Percentiles rank a stretch among this genome's conserved stretches.
Evolutionary conservation across 2,329 filamentous ascomycete species (phyloP).

Genomic region (Karstenula rhodostoma): DNA sequence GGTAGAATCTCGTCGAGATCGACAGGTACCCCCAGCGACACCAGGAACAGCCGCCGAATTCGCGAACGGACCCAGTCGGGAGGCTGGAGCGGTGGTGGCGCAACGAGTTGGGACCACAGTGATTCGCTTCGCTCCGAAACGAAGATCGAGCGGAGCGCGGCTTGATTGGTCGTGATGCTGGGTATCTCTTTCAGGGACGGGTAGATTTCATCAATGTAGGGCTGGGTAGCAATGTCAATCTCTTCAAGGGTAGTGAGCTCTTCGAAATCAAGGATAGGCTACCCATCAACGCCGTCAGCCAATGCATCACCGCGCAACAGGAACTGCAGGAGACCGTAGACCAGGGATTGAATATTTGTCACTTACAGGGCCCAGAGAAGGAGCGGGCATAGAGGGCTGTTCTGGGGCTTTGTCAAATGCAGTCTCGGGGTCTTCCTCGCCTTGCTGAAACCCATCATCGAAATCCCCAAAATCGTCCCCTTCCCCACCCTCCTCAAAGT

Average conservation of each 20-base stretch:
- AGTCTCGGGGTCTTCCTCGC: constrained; percentile 48
- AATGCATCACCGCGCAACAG: constrained; percentile 33
- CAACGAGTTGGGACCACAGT: constrained; percentile 94
- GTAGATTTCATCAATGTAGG: constrained; percentile 70
- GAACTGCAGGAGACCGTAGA: constrained; percentile 44
- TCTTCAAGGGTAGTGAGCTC: constrained; percentile 66
- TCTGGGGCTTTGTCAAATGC: constrained; percentile 50
- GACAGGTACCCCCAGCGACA: constrained; percentile 93
- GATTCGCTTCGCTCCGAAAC: constrained; percentile 87
- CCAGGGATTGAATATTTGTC: constrained; percentile 44
- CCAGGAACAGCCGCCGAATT: constrained; percentile 92
- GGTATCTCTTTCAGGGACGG: constrained; percentile 55
- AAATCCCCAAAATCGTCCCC: constrained; percentile 63
- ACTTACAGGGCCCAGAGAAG: constrained; percentile 60
- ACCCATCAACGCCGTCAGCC: constrained; percentile 37
- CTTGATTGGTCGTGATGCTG: constrained; percentile 50
- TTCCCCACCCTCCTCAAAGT: constrained; percentile 63
- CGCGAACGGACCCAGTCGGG: constrained; percentile 98
- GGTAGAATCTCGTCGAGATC: constrained; percentile 97
- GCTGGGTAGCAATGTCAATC: constrained; percentile 66
- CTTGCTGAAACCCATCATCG: constrained; percentile 56
- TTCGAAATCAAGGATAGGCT: constrained; percentile 75
- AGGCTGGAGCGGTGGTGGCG: constrained; percentile 90
- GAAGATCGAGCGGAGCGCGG: constrained; percentile 55
- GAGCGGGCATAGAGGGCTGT: constrained; percentile 50